Evolutionary conservation across 768 basidiomycete species (phyloP), one percentile per base, ranked within the genome.

Genomic region (Amyloporia xantha): DNA sequence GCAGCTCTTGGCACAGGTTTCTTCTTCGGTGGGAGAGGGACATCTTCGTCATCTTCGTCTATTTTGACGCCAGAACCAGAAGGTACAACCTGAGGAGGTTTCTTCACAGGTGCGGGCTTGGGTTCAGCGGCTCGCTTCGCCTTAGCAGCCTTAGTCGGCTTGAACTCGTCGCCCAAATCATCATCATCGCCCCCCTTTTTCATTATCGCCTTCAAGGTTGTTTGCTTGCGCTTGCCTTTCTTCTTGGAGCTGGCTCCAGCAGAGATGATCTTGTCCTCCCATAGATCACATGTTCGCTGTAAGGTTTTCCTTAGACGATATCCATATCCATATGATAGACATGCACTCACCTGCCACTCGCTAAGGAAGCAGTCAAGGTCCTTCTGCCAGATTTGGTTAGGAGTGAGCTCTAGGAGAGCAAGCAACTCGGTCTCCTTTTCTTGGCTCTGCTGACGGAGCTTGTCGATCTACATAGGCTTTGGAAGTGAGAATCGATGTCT

Each of bases 351-450:
- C 68, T 87, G 77, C 92, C 92, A 97, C 63, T 86, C 82, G 24
- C 67, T 74, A 36, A 91, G 63, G 74, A 98, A 94, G 30, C 63
- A 69, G 56, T 96, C 91, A 15, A 99, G 71, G 59, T 99, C 95
- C 7, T 72, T 70, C 58, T 91, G 88, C 95, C 95, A 99, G 54
- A 99, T 71, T 53, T 87, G 79, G 51, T 79, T 81, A 0, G 92
- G 90, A 0, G 81, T 80, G 52, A 84, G 82, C 54, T 85, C 78
- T 19, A 97, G 80, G 33, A 98, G 73, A 3, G 61, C 70, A 20
- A 92, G 71, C 21, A 98, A 73, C 63, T 98, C 93, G 2, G 64
- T 60, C 66, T 95, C 90, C 66, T 95, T 95, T 52, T 82, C 82
- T 33, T 75, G 77, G 1, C 87, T 84, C 72, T 91, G 91, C 57